These are phyloP conservation scores for Penicillium sp. DNA, from an alignment of 2,329 filamentous ascomycete species.

Conservation along the genomic window DNA sequence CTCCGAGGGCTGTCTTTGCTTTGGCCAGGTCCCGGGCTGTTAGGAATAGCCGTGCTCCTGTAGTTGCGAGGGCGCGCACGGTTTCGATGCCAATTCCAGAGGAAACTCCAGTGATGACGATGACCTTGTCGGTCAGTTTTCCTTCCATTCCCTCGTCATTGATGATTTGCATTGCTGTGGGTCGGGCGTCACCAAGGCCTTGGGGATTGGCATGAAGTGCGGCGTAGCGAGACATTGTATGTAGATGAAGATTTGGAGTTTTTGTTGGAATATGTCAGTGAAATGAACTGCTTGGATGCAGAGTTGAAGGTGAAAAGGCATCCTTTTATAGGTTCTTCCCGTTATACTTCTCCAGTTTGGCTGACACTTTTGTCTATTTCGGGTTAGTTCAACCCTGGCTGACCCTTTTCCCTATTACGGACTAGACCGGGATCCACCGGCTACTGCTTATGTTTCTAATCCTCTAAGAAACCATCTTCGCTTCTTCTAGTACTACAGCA, in stretches of 20 bases:
- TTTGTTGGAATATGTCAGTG: not conserved
- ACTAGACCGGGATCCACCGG: constrained; percentile 33
- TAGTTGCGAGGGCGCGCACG: constrained; percentile 45
- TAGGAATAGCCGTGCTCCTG: constrained; percentile 49
- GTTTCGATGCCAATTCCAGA: constrained; percentile 50
- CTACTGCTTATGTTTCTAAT: not conserved
- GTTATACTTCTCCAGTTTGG: not conserved
- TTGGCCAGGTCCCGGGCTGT: constrained; percentile 47
- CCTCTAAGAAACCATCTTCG: not conserved
- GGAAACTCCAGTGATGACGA: constrained; percentile 47
- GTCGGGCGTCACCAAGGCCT: constrained; percentile 28
- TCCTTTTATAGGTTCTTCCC: not conserved
- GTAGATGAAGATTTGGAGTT: not conserved
- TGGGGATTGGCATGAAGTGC: constrained; percentile 21
- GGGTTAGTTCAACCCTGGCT: not conserved
- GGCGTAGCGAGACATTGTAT: constrained; percentile 26
- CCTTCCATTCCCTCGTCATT: constrained; percentile 21
- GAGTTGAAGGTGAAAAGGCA: not conserved
- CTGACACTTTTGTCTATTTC: not conserved
- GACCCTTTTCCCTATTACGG: constrained; percentile 33
- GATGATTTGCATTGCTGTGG: constrained; percentile 26
- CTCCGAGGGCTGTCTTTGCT: constrained; percentile 34
- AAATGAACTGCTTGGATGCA: not conserved
- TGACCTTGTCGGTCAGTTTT: constrained; percentile 32
- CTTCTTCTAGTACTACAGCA: not conserved